These are phyloP conservation scores for Knufia fluminis DNA, from an alignment of 2,329 filamentous ascomycete species.

Conservation along the genomic window DNA sequence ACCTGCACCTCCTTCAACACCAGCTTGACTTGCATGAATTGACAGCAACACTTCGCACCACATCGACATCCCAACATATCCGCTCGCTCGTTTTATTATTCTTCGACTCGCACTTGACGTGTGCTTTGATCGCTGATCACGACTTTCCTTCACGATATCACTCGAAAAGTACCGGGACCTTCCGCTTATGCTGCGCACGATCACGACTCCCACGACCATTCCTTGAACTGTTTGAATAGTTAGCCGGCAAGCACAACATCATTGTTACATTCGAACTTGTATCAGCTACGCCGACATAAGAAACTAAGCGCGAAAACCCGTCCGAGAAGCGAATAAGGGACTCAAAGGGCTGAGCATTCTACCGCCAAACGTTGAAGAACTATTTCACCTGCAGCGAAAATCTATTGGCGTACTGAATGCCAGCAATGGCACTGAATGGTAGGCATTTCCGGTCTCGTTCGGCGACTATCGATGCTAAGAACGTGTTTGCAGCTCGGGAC, in stretches of 20 bases:
- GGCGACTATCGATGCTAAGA: background rate
- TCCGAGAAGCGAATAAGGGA: no score
- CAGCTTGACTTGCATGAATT: background rate
- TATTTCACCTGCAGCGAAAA: no score
- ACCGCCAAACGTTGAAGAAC: no score
- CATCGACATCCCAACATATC: background rate
- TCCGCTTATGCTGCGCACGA: background rate
- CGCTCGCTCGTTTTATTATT: background rate
- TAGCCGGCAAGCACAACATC: background rate
- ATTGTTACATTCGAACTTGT: no score
- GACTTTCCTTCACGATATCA: background rate
- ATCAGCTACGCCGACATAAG: no score
- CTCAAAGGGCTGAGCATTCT: no score
- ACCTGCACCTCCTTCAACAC: background rate
- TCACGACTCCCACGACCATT: conserved; percentile 3
- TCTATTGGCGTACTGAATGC: no score
- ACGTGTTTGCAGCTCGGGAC: background rate
- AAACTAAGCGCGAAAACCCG: no score
- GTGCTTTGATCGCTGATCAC: background rate
- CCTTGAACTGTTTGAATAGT: background rate
- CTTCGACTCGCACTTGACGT: background rate
- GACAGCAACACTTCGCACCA: background rate
- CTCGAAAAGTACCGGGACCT: background rate
- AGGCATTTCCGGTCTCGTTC: background rate
- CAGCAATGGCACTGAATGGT: background rate